phyloP scores from a whole-genome alignment of 75 land plant species.

The Selaginella moellendorffii region DNA sequence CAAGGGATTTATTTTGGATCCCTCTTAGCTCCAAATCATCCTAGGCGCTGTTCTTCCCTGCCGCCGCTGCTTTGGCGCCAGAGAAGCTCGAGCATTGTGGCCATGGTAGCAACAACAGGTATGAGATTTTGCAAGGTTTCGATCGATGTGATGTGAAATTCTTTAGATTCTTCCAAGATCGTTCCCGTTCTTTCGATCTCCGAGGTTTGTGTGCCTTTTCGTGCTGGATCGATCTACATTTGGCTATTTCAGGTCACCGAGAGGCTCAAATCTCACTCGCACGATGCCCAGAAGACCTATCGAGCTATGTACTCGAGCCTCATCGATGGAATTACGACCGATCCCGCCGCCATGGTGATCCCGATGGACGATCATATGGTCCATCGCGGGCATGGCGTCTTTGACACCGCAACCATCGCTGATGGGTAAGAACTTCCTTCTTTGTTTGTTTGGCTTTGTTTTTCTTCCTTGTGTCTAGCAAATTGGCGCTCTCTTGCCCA shows the following conservation, averaged over 20 bases:
- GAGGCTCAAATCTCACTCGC: conserved; percentile 29
- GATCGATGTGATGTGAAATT: neutral
- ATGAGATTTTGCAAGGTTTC: neutral
- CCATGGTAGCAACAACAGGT: neutral
- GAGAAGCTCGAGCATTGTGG: neutral
- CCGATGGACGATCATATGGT: conserved; percentile 99
- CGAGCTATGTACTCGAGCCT: conserved; percentile 93
- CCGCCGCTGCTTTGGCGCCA: neutral
- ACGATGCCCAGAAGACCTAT: conserved; percentile 28
- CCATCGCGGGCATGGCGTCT: conserved; percentile 95
- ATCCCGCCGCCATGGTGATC: conserved; percentile 82
- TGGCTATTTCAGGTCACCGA: conserved; percentile 31
- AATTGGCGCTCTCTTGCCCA: no score
- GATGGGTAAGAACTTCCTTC: conserved; percentile 42
- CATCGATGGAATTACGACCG: conserved; percentile 66
- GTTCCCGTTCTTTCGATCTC: neutral
- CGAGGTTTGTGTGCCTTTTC: neutral
- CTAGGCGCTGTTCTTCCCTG: no score
- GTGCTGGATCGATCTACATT: no score
- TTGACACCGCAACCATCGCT: conserved; percentile 71
- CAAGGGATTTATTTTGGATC: no score
- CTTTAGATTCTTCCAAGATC: neutral
- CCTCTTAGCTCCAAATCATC: no score
- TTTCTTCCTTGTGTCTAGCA: no score
- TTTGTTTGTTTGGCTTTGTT: neutral